Evolutionary conservation across 345 rosid genomes (phyloP), one percentile per base, ranked within the genome.

Genomic region (Fremontodendron californicum): DNA sequence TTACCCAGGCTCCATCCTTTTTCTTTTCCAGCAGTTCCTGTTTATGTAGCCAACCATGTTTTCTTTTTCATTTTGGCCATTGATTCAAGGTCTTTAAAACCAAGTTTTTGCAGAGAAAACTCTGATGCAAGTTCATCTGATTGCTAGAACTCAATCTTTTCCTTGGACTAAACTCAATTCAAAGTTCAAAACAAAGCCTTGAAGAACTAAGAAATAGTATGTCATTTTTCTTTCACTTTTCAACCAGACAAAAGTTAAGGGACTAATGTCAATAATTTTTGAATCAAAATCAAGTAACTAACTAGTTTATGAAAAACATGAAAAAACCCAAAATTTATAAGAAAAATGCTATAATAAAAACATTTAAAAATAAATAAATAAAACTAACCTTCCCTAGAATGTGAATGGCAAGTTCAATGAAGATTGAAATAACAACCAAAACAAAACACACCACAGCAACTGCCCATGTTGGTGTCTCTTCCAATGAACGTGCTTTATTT

Each of bases 391-490:
- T 84, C 75, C 86, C 93, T 0, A 84, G n/a, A 49, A 86, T 58
- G 80, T 95, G 98, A 74, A 93, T 77, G 72, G 82, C 49, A 71
- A 85, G 91, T 76, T 95, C 99, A 15, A 93, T 86, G 81, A 87
- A 15, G 75, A 95, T 87, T 42, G 99, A 95, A 66, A 93, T 82
- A 69, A 81, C 84, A 76, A 95, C 75, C 81, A 95, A 63, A 60
- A 84, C 92, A 71, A 91, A 86, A 80, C 90, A 92, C 55, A 95
- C 98, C 62, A 81, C 87, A 62, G 99, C 98, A 73, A 95, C 88
- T 33, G 98, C 94, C 99, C 99, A 95, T 10, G 99, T 95, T 39
- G 99, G 88, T 2, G 99, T 95, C 48, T 87, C 69, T 76, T 88
- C 91, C 62, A 95, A 40, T 46, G 91, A 64, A 25, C 91, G 77